phyloP scores from a whole-genome alignment of 306 rosid genomes.

The Argentina anserina region DNA sequence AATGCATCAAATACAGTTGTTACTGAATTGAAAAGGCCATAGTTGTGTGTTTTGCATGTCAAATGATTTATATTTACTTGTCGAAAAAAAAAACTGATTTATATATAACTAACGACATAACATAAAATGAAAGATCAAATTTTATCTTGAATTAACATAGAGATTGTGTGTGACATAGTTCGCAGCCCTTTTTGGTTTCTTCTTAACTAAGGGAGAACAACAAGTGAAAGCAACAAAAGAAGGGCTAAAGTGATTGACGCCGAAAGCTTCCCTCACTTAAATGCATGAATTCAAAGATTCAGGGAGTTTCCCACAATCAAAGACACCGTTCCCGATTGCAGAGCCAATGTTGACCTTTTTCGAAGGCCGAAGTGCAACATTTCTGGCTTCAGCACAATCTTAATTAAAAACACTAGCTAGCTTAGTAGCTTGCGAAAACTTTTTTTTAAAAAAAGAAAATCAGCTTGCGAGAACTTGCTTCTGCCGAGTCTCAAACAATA shows the following conservation, averaged over 20 bases:
- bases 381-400: not conserved
- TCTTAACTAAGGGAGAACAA: slow-evolving; percentile 2
- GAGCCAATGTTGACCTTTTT: not conserved
- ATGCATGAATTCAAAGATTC: slow-evolving; percentile 23
- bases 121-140: not conserved
- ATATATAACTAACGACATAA: too few relatives aligned
- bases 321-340: slow-evolving; percentile 7
- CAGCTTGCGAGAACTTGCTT: too few relatives aligned
- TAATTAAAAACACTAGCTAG: not conserved
- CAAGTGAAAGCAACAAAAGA: slow-evolving; percentile 13
- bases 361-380: not conserved
- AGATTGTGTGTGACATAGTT: not conserved
- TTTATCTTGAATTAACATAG: not conserved
- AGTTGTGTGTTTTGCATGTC: not conserved
- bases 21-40: not conserved
- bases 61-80: too few relatives aligned
- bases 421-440: too few relatives aligned
- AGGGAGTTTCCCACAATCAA: slow-evolving; percentile 1
- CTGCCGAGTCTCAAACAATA: too few relatives aligned
- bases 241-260: not conserved
- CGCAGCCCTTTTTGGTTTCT: not conserved
- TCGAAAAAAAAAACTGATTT: too few relatives aligned
- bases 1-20: not conserved
- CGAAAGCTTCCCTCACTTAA: slow-evolving; percentile 6
- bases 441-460: too few relatives aligned